These are phyloP conservation scores for Colletotrichum horii DNA, from an alignment of 2,329 filamentous ascomycete species.

Conservation along the genomic window DNA sequence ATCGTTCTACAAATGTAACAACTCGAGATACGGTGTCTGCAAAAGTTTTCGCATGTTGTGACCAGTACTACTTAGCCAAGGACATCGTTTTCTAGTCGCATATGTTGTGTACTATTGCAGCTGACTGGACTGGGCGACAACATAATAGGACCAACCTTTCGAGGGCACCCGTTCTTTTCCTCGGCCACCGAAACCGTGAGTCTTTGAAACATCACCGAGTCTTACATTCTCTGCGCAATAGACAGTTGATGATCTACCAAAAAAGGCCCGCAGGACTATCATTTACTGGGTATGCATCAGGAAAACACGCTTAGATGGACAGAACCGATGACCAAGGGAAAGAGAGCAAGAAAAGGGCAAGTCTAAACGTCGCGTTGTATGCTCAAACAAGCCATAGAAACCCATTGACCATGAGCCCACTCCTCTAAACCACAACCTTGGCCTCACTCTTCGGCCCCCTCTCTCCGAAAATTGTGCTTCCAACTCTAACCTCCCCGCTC, in stretches of 20 bases:
- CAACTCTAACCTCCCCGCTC: constrained; percentile 88
- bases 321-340: background rate
- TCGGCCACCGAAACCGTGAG: background rate
- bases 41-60: background rate
- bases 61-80: background rate
- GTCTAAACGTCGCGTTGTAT: background rate
- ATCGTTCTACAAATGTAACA: background rate
- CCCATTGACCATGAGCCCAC: background rate
- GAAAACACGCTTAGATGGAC: background rate
- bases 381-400: background rate
- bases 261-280: background rate
- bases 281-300: background rate
- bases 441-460: constrained; percentile 82
- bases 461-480: constrained; percentile 91
- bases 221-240: background rate
- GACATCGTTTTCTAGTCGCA: background rate
- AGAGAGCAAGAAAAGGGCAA: background rate
- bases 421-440: constrained; percentile 59
- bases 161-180: background rate
- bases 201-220: background rate
- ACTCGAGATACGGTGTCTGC: background rate
- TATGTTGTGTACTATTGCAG: background rate
- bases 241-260: background rate
- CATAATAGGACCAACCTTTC: background rate
- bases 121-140: background rate